These are phyloP conservation scores for Boletus tomentosulus DNA, from an alignment of 768 basidiomycete species.

Conservation along the genomic window DNA sequence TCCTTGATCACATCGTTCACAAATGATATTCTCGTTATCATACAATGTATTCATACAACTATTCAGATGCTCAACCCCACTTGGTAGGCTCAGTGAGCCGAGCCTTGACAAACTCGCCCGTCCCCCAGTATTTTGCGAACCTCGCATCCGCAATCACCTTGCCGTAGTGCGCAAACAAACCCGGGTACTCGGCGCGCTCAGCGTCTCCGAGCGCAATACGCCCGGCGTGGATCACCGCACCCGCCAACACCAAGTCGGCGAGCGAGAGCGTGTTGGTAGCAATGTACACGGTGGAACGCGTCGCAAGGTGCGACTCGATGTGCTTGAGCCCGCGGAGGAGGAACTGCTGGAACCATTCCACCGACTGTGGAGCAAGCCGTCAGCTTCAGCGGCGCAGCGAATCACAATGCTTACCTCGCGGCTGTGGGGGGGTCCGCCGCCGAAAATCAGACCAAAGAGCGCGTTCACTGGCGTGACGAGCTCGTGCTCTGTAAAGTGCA, in stretches of 20 bases:
- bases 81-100: too few relatives aligned
- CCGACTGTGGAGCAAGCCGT: neutral
- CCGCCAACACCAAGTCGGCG: slow-evolving; percentile 7
- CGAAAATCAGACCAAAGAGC: neutral
- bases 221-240: neutral
- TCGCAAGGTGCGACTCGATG: slow-evolving; percentile 5
- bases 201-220: neutral
- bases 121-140: neutral
- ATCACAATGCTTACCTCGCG: neutral
- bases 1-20: too few relatives aligned
- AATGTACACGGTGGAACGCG: neutral
- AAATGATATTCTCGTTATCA: too few relatives aligned
- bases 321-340: neutral
- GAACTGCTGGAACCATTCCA: neutral
- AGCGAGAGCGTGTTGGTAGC: slow-evolving; percentile 3
- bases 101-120: neutral
- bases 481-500: slow-evolving; percentile 10
- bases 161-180: slow-evolving; percentile 4
- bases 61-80: too few relatives aligned
- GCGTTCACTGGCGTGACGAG: neutral
- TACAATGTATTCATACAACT: too few relatives aligned
- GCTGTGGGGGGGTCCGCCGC: neutral
- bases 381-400: neutral
- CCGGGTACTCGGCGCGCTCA: slow-evolving; percentile 7
- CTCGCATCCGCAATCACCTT: slow-evolving; percentile 5